Percentiles rank a stretch among this genome's conserved stretches.
These are phyloP conservation scores for Ustilago crameri DNA, from an alignment of 1,284 basidiomycete genomes.

Conservation along the genomic window DNA sequence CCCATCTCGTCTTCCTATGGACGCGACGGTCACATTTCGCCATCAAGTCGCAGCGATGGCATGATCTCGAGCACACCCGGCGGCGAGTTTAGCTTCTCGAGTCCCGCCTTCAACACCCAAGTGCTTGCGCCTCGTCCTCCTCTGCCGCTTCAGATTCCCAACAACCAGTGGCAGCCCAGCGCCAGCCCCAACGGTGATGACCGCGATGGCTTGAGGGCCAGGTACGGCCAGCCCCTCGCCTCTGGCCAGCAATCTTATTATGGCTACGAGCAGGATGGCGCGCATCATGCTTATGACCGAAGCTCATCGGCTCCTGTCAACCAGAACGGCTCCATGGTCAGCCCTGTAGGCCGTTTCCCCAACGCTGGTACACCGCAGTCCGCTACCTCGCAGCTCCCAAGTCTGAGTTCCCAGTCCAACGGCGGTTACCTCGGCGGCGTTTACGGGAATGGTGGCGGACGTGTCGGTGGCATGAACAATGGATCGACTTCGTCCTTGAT, in stretches of 20 bases:
- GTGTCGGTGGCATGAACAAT: slow-evolving; percentile 16
- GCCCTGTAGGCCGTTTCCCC: slow-evolving; percentile 36
- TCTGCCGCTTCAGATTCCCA: slow-evolving; percentile 45
- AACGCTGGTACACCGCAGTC: slow-evolving; percentile 28
- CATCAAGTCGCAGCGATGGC: slow-evolving; percentile 38
- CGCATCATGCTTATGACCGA: slow-evolving; percentile 42
- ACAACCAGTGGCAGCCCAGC: slow-evolving; percentile 30
- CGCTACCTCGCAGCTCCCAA: slow-evolving; percentile 39
- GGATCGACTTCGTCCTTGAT: slow-evolving; percentile 30
- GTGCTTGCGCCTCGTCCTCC: slow-evolving; percentile 28
- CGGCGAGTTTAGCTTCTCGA: slow-evolving; percentile 39
- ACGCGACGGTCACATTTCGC: slow-evolving; percentile 36
- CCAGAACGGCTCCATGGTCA: slow-evolving; percentile 37
- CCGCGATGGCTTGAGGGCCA: slow-evolving; percentile 31
- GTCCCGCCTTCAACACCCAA: slow-evolving; percentile 41
- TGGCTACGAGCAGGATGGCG: slow-evolving; percentile 40
- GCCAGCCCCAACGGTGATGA: slow-evolving; percentile 32
- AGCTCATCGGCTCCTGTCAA: slow-evolving; percentile 37
- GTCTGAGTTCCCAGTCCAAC: slow-evolving; percentile 21
- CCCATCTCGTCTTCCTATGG: slow-evolving; percentile 24
- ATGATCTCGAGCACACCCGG: slow-evolving; percentile 36
- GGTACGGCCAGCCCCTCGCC: slow-evolving; percentile 25
- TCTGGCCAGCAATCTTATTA: slow-evolving; percentile 29
- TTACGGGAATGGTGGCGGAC: slow-evolving; percentile 23
- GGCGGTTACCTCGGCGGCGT: slow-evolving; percentile 36